These are phyloP conservation scores for Echium plantagineum DNA, from an alignment of 257 asterid genomes.

Conservation along the genomic window DNA sequence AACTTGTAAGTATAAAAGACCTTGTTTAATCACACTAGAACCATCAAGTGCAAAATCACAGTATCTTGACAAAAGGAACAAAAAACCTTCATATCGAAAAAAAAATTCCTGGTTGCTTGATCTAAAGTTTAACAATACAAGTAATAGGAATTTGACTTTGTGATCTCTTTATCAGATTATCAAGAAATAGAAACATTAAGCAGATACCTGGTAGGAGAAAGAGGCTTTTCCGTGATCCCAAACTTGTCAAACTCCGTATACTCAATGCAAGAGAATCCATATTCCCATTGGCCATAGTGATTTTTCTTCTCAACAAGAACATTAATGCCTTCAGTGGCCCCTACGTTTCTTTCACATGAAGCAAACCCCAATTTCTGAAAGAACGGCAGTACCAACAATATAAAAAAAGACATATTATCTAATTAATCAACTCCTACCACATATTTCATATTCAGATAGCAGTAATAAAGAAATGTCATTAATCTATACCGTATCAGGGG, in stretches of 20 bases:
- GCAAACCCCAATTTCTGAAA: slow-evolving; percentile 96
- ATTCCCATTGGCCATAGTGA: slow-evolving; percentile 77
- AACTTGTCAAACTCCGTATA: slow-evolving; percentile 94
- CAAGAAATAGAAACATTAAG: slow-evolving; percentile 4
- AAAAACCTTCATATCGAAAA: too few relatives aligned
- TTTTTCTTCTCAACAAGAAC: slow-evolving; percentile 78
- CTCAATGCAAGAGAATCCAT: slow-evolving; percentile 89
- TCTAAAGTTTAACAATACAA: background rate
- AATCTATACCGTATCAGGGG: too few relatives aligned
- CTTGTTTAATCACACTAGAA: too few relatives aligned
- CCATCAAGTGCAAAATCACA: too few relatives aligned
- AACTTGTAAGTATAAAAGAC: too few relatives aligned
- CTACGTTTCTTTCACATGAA: slow-evolving; percentile 63
- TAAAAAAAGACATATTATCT: background rate
- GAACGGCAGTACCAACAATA: slow-evolving; percentile 8
- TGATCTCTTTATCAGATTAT: background rate
- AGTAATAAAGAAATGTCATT: too few relatives aligned
- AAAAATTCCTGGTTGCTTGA: background rate
- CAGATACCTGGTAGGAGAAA: slow-evolving; percentile 46
- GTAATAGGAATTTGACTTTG: background rate
- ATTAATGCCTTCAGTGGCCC: slow-evolving; percentile 98
- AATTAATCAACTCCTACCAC: background rate
- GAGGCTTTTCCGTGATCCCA: slow-evolving; percentile 45
- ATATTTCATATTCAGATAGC: too few relatives aligned
- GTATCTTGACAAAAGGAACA: too few relatives aligned